Conservation (phyloP, 371 early-diverging fungal genomes). For the Rhizomucor pusillus region DNA sequence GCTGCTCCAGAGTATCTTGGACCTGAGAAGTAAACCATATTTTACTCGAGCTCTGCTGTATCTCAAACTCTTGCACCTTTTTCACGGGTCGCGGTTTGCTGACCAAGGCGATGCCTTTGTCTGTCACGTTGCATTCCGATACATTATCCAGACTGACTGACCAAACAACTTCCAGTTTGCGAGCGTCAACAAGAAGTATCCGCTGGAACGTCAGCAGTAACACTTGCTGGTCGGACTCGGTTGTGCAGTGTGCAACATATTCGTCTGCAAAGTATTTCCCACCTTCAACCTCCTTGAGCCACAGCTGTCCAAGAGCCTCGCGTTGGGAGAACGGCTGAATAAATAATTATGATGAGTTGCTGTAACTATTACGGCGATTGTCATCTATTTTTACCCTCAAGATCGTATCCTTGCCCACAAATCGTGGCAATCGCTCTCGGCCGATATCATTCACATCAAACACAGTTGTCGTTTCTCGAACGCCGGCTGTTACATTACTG, state of each 20-base stretch:
- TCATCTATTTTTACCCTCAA: constrained; percentile 39
- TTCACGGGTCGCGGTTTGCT: constrained; percentile 2
- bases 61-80: background rate
- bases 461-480: constrained; percentile 94
- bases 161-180: constrained; percentile 62
- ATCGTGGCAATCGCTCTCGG: constrained; percentile 87
- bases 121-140: constrained; percentile 1
- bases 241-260: constrained; percentile 77
- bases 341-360: background rate
- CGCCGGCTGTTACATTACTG: constrained; percentile 78
- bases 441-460: constrained; percentile 73
- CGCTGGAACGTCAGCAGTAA: constrained; percentile 65
- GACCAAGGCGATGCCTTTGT: constrained; percentile 16
- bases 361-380: background rate
- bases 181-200: constrained; percentile 56
- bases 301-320: constrained; percentile 88
- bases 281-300: constrained; percentile 82
- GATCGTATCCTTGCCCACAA: constrained; percentile 82
- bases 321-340: constrained; percentile 69
- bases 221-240: constrained; percentile 56
- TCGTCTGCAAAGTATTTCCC: constrained; percentile 77
- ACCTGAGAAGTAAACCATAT: constrained; percentile 10
- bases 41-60: background rate
- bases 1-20: background rate
- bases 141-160: constrained; percentile 28